A percentile compares a stretch with the other conserved stretches of the same genome.
Conservation (phyloP, 2,329 filamentous ascomycete genomes). For the Nemania sp. region DNA sequence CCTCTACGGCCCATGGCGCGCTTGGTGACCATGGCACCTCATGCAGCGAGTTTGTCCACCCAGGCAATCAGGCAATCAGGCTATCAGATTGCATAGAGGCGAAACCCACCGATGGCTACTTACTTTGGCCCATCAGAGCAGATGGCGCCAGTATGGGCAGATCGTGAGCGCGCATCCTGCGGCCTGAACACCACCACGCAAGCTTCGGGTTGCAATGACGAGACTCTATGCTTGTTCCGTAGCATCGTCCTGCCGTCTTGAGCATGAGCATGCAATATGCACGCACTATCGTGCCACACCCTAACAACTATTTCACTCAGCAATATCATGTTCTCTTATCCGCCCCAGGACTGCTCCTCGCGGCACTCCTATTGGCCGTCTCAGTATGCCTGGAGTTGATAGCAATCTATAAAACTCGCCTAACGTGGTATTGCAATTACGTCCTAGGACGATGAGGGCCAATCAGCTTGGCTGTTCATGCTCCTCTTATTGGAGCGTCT, state of each 20-base stretch:
- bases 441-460: slow-evolving; percentile 28
- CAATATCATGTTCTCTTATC: slow-evolving; percentile 21
- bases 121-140: slow-evolving; percentile 15
- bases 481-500: slow-evolving; percentile 13
- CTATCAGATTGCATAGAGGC: slow-evolving; percentile 25
- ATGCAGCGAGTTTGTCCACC: slow-evolving; percentile 10
- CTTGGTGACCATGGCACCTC: neutral
- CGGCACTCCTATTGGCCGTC: slow-evolving; percentile 29
- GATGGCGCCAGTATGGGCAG: slow-evolving; percentile 27
- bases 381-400: slow-evolving; percentile 29
- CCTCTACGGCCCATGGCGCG: slow-evolving; percentile 7
- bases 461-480: slow-evolving; percentile 28
- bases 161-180: slow-evolving; percentile 25
- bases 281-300: slow-evolving; percentile 25
- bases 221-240: slow-evolving; percentile 22
- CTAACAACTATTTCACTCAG: slow-evolving; percentile 17
- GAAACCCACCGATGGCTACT: slow-evolving; percentile 20
- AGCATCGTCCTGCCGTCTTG: slow-evolving; percentile 23
- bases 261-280: slow-evolving; percentile 18
- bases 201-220: slow-evolving; percentile 24
- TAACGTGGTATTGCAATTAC: slow-evolving; percentile 37
- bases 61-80: slow-evolving; percentile 24
- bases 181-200: slow-evolving; percentile 22
- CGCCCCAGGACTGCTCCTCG: slow-evolving; percentile 18
- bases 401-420: slow-evolving; percentile 37